phyloP scores from a whole-genome alignment of 164 flowering plant species.

The Berberis vulgaris region DNA sequence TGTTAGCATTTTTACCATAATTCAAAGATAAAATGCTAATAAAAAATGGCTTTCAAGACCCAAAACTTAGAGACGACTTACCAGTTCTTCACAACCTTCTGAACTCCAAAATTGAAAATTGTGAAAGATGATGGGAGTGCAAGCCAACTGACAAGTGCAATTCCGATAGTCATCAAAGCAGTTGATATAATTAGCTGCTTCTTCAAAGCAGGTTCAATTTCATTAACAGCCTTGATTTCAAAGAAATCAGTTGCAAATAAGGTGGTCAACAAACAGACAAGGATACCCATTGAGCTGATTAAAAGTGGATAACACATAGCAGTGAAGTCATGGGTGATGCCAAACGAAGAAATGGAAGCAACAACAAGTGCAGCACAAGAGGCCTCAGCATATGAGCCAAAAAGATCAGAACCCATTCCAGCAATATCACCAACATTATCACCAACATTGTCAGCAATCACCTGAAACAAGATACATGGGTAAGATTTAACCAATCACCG shows the following conservation, averaged over 20 bases:
- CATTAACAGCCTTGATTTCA: slow-evolving; percentile 24
- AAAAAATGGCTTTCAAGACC: slow-evolving; percentile 14
- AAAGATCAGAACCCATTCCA: slow-evolving; percentile 27
- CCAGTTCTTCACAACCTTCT: slow-evolving; percentile 28
- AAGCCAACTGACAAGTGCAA: too few species aligned
- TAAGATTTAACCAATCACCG: too few species aligned
- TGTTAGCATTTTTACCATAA: slow-evolving; percentile 19
- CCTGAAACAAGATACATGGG: slow-evolving; percentile 4
- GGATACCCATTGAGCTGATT: slow-evolving; percentile 23
- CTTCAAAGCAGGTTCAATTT: slow-evolving; percentile 27
- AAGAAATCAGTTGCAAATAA: slow-evolving; percentile 11
- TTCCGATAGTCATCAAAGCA: too few species aligned
- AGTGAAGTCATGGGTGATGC: too few species aligned
- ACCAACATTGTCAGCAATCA: slow-evolving; percentile 27
- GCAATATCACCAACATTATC: slow-evolving; percentile 19
- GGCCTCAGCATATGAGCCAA: slow-evolving; percentile 27
- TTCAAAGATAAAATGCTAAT: slow-evolving; percentile 17
- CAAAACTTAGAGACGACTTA: slow-evolving; percentile 4
- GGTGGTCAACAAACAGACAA: background rate
- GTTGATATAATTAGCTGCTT: background rate
- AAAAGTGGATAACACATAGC: slow-evolving; percentile 15
- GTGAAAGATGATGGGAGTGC: too few species aligned
- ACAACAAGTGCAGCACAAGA: slow-evolving; percentile 29
- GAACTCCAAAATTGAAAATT: background rate
- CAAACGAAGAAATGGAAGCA: background rate